A percentile compares a stretch with the other conserved stretches of the same genome.
These are phyloP conservation scores for Aureobasidium sp. DNA, from an alignment of 2,329 filamentous ascomycete genomes.

Conservation along the genomic window DNA sequence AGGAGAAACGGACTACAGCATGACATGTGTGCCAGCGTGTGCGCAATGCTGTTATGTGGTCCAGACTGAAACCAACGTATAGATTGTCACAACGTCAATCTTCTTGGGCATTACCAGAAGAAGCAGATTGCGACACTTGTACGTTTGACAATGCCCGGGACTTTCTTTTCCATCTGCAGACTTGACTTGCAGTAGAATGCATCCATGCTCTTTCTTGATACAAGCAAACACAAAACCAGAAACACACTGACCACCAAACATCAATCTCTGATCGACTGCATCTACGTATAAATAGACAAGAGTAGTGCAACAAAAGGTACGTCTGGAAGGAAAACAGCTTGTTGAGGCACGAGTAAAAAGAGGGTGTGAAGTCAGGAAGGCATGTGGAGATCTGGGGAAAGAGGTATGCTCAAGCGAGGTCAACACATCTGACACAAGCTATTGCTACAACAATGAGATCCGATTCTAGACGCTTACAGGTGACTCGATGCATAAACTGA, in stretches of 20 bases:
- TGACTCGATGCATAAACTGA: background rate
- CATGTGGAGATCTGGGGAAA: background rate
- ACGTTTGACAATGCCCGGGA: background rate
- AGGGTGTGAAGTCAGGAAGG: constrained; percentile 1
- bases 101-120: background rate
- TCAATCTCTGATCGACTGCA: too few species aligned
- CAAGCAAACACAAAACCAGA: background rate
- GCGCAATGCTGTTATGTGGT: background rate
- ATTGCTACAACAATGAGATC: background rate
- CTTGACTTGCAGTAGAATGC: background rate
- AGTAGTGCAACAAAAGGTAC: background rate
- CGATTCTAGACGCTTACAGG: background rate
- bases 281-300: background rate
- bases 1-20: background rate
- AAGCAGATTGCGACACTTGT: background rate
- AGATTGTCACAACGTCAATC: background rate
- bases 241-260: background rate
- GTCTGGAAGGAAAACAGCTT: background rate
- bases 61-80: background rate
- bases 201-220: background rate
- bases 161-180: background rate
- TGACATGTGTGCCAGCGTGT: too few species aligned
- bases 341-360: background rate
- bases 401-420: background rate
- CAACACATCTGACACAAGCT: background rate